Conservation (phyloP, 2,329 filamentous ascomycete genomes). For the Sclerotiophoma versabilis region DNA sequence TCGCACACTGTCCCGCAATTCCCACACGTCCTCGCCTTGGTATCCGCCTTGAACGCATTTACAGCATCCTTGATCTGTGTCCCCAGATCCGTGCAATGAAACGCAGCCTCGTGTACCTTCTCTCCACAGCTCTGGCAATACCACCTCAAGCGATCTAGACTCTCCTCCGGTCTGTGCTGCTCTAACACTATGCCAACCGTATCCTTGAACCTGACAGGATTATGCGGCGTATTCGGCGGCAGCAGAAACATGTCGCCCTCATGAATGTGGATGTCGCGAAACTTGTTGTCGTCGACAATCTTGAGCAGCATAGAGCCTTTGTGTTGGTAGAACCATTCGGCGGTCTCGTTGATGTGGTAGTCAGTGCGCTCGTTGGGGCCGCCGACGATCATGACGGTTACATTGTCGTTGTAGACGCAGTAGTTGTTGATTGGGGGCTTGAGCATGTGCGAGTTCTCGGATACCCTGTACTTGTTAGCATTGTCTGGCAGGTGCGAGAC, state of each 20-base stretch:
- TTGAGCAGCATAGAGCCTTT: slow-evolving; percentile 92
- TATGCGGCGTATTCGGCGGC: slow-evolving; percentile 93
- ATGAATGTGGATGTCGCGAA: slow-evolving; percentile 85
- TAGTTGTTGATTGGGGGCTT: slow-evolving; percentile 97
- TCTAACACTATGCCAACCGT: slow-evolving; percentile 95
- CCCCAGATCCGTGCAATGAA: slow-evolving; percentile 88
- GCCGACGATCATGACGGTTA: slow-evolving; percentile 93
- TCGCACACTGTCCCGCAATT: slow-evolving; percentile 80
- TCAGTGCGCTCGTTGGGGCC: slow-evolving; percentile 95
- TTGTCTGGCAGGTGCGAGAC: neutral
- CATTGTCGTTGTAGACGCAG: slow-evolving; percentile 87
- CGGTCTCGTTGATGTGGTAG: slow-evolving; percentile 96
- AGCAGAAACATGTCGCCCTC: slow-evolving; percentile 95
- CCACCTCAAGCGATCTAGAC: slow-evolving; percentile 84
- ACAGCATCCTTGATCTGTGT: slow-evolving; percentile 95
- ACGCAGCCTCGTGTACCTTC: slow-evolving; percentile 83
- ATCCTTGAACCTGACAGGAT: slow-evolving; percentile 89
- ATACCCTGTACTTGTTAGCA: slow-evolving; percentile 69
- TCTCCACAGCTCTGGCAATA: slow-evolving; percentile 78
- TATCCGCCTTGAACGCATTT: slow-evolving; percentile 76
- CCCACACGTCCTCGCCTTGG: slow-evolving; percentile 75
- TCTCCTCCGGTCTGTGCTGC: slow-evolving; percentile 74
- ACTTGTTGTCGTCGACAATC: slow-evolving; percentile 74
- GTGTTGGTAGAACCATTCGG: slow-evolving; percentile 99
- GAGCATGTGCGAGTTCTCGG: slow-evolving; percentile 88